These are phyloP conservation scores for Alternaria postmessia DNA, from an alignment of 2,329 filamentous ascomycete genomes.

Conservation along the genomic window DNA sequence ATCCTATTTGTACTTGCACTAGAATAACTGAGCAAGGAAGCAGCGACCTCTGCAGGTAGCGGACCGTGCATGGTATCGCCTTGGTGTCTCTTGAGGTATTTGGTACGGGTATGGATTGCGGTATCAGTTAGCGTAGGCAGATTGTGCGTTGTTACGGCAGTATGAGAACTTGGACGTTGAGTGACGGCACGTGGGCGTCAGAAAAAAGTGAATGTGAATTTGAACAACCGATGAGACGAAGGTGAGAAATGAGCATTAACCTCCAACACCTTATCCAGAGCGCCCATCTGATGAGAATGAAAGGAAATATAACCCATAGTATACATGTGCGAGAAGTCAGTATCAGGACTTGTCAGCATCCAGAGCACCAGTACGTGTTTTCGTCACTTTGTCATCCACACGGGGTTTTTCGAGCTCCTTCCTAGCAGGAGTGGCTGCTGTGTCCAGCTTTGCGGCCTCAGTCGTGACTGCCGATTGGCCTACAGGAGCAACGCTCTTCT, in stretches of 20 bases:
- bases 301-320: not conserved
- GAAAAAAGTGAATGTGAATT: not conserved
- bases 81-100: too few relatives aligned
- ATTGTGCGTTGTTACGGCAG: too few relatives aligned
- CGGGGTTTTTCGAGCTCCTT: conserved; percentile 6
- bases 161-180: not conserved
- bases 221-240: not conserved
- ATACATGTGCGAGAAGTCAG: not conserved
- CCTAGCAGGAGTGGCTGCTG: not conserved
- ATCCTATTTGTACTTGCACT: too few relatives aligned
- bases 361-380: not conserved
- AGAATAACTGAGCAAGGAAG: too few relatives aligned
- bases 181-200: not conserved
- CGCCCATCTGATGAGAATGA: not conserved
- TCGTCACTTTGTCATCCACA: not conserved
- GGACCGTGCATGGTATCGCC: too few relatives aligned
- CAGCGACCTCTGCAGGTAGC: too few relatives aligned
- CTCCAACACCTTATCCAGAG: too few relatives aligned
- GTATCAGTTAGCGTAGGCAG: too few relatives aligned
- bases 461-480: not conserved
- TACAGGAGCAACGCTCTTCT: not conserved
- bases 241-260: too few relatives aligned
- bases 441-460: not conserved
- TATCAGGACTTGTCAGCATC: conserved; percentile 4
- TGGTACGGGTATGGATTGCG: too few relatives aligned